Conservation (phyloP, 257 asterid genomes). For the Salvia rosmarinus region DNA sequence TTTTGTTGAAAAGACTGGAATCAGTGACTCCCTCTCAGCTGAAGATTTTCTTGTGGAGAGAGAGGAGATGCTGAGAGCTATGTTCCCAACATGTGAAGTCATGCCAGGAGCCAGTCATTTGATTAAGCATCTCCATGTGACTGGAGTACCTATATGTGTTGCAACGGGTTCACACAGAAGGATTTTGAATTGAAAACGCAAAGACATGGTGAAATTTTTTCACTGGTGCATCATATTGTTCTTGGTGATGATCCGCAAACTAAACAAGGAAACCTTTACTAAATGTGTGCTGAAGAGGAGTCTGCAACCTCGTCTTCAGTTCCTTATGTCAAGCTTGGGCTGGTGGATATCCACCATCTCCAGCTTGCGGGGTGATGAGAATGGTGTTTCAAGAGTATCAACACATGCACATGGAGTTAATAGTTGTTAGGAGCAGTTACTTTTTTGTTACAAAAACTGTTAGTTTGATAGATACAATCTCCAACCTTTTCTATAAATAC, state of each 20-base stretch:
- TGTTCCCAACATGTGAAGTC: constrained; percentile 87
- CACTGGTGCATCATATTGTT: constrained; percentile 88
- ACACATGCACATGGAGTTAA: too few relatives aligned
- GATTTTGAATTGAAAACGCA: constrained; percentile 89
- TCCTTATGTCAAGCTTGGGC: too few relatives aligned
- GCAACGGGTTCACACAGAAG: constrained; percentile 93
- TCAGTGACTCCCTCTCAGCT: constrained; percentile 71
- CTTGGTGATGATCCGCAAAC: constrained; percentile 97
- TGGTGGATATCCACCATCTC: too few relatives aligned
- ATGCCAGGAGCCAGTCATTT: constrained; percentile 93
- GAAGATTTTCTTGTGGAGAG: constrained; percentile 93
- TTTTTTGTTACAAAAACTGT: too few relatives aligned
- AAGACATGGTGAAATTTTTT: constrained; percentile 71
- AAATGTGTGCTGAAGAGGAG: too few relatives aligned
- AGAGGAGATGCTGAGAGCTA: constrained; percentile 69
- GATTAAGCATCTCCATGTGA: constrained; percentile 80
- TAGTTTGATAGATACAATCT: too few relatives aligned
- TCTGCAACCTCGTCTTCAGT: too few relatives aligned
- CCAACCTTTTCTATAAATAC: too few relatives aligned
- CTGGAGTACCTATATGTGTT: constrained; percentile 84
- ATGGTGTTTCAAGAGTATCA: too few relatives aligned
- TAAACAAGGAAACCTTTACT: constrained; percentile 93
- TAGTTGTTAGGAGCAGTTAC: too few relatives aligned
- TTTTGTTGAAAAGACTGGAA: constrained; percentile 87
- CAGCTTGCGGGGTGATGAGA: too few relatives aligned